Evolutionary conservation across 2,329 filamentous ascomycete species (phyloP).

Genomic region (Pseudopyrenochaeta lycopersici): DNA sequence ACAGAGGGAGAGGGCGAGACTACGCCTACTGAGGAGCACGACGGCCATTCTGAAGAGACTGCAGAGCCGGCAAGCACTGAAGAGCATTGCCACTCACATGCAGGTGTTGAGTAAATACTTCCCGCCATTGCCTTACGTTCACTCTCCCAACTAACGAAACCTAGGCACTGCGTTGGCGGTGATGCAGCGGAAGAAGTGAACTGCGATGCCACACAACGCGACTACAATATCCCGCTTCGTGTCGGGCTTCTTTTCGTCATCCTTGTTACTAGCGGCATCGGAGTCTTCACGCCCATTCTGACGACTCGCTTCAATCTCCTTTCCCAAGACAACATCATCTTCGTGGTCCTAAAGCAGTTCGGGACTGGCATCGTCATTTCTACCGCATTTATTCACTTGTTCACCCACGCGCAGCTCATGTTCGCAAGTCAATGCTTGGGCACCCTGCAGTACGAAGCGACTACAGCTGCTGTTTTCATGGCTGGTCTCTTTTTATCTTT

Average conservation of each 20-base stretch:
- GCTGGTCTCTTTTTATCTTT: constrained; percentile 78
- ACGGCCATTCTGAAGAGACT: constrained; percentile 11
- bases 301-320: constrained; percentile 66
- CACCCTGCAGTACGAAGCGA: constrained; percentile 72
- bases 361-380: constrained; percentile 77
- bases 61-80: constrained; percentile 28
- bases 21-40: background rate
- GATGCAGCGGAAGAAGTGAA: constrained; percentile 50
- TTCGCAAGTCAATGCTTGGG: constrained; percentile 76
- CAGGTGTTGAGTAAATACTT: constrained; percentile 72
- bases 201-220: constrained; percentile 61
- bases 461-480: constrained; percentile 75
- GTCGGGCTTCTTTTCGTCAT: constrained; percentile 78
- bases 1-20: constrained; percentile 23
- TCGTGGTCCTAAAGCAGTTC: constrained; percentile 74
- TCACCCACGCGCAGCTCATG: constrained; percentile 77
- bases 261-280: constrained; percentile 72
- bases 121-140: background rate
- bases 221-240: constrained; percentile 74
- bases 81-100: constrained; percentile 73
- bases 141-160: constrained; percentile 35
- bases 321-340: constrained; percentile 58
- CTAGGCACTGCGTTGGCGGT: constrained; percentile 65
- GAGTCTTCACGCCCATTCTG: constrained; percentile 74
- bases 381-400: constrained; percentile 75